phyloP scores from a whole-genome alignment of 1,139 yeast genomes.

The Suhomyces guaymorum region DNA sequence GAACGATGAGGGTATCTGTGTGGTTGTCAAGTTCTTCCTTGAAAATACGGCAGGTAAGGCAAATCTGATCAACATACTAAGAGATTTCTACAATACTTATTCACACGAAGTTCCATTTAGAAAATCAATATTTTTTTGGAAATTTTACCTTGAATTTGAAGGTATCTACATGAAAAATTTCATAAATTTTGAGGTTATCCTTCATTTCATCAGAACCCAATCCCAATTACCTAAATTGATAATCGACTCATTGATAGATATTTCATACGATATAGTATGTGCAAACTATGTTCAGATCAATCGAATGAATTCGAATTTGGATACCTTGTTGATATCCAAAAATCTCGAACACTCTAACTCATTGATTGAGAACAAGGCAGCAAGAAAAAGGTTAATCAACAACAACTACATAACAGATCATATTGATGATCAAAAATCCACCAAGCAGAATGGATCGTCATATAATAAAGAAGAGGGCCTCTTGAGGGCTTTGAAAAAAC shows the following conservation, averaged over 20 bases:
- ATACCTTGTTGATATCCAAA: constrained; percentile 22
- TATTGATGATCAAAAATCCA: constrained; percentile 11
- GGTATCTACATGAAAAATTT: constrained; percentile 41
- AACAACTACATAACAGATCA: constrained; percentile 24
- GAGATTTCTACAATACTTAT: constrained; percentile 46
- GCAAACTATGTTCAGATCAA: constrained; percentile 27
- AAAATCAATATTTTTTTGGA: constrained; percentile 55
- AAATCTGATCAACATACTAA: constrained; percentile 11
- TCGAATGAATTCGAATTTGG: constrained; percentile 18
- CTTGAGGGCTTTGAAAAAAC: constrained; percentile 41
- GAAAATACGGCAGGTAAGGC: constrained; percentile 11
- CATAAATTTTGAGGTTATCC: constrained; percentile 42
- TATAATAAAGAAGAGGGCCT: constrained; percentile 26
- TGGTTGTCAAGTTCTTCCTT: constrained; percentile 27
- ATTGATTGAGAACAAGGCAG: constrained; percentile 26
- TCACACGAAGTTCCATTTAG: constrained; percentile 38
- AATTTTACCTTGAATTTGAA: constrained; percentile 55
- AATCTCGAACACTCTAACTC: constrained; percentile 32
- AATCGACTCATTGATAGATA: constrained; percentile 39
- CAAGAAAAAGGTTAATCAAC: constrained; percentile 26
- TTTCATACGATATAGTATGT: constrained; percentile 20
- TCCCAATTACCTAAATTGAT: constrained; percentile 49
- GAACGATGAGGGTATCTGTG: constrained; percentile 35
- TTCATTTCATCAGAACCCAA: constrained; percentile 41
- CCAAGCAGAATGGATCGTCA: constrained; percentile 8